Base-by-base conservation (phyloP, 2,329 filamentous ascomycete species). In the Aspergillus candidus region DNA sequence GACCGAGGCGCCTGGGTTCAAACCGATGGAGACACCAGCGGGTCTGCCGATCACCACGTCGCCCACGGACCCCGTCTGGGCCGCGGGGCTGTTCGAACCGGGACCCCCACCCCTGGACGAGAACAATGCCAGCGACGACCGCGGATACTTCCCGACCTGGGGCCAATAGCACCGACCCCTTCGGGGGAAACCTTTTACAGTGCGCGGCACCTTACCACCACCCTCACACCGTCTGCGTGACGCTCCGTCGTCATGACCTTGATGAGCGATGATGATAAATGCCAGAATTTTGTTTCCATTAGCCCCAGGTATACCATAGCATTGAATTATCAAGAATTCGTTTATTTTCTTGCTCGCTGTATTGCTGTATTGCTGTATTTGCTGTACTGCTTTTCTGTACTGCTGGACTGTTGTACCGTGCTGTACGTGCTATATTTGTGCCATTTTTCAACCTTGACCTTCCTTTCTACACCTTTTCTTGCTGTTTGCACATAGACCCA, bases 191-290 rank as follows among this genome's bases (percentile, higher is more conserved):
- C 35, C 38, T 38, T 46, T 54, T 43, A 53, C 51, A 54, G 44
- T 52, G 51, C 44, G 57, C 54, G 52, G 56, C 62, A 59, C 57
- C 55, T 58, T 60, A 62, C 60, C 62, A 65, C 60, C 62, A 63
- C 59, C 61, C 63, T 61, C 51, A 66, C 60, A 66, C 62, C 59
- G 63, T 66, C 53, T 52, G 43, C 51, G 51, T 52, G 53, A 55
- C 52, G 46, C 44, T 44, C 38, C 50, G 53, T 54, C 63, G 65
- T 66, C 48, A 68, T 56, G 64, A 67, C 65, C 60, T 56, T 68
- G 65, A 68, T 67, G 65, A 68, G 65, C 66, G 65, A 68, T 68
- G 65, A 68, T 67, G 65, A 67, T 65, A 63, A 62, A 64, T 65
- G 59, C 61, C 56, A 62, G 51, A 52, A 59, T 56, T 48, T 39